Evolutionary conservation across 1,284 basidiomycete genomes (phyloP), one percentile per base, ranked within the genome.

Genomic region (Coniferiporia sulphurascens): DNA sequence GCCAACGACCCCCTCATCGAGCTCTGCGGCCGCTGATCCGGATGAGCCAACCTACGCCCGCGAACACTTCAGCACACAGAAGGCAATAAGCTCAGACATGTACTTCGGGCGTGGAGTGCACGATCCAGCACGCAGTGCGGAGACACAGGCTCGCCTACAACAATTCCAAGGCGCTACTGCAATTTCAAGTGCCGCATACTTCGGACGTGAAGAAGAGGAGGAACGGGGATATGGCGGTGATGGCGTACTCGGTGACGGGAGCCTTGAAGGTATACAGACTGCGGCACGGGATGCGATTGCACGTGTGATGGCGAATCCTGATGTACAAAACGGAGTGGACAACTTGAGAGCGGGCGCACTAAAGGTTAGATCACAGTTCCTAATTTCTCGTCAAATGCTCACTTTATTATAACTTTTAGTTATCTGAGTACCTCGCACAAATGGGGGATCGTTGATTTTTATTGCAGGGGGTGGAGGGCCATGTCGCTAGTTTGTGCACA

Each of bases 81-180:
- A 98, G 73, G 92, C 82, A 52, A 98, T 99, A 71, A 97, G 94
- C 4, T 96, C 93, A 1, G 97, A 99, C 71, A 95, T 96, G 90
- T 98, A 93, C 80, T 98, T 98, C 73, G 92, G 90, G 43, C 84
- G 96, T 34, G 91, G 91, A 56, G 74, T 85, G 17, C 98, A 98
- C 74, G 96, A 99, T 71, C 84, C 93, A 1, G 70, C 74, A 48
- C 80, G 85, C 3, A 71, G 83, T 36, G 74, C 78, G 45, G 94
- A 98, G 73, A 93, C 95, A 1, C 90, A 94, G 70, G 75, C 81
- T 19, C 85, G 96, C 8, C 76, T 98, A 49, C 84, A 88, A 66
- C 78, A 85, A 51, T 99, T 99, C 84, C 84, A 88, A 66, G 95
- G 95, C 15, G 93, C 96, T 22, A 92, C 91, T 0, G 86, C 93